phyloP scores from a whole-genome alignment of 1,139 yeast genomes.

The Taphrina confusa region DNA sequence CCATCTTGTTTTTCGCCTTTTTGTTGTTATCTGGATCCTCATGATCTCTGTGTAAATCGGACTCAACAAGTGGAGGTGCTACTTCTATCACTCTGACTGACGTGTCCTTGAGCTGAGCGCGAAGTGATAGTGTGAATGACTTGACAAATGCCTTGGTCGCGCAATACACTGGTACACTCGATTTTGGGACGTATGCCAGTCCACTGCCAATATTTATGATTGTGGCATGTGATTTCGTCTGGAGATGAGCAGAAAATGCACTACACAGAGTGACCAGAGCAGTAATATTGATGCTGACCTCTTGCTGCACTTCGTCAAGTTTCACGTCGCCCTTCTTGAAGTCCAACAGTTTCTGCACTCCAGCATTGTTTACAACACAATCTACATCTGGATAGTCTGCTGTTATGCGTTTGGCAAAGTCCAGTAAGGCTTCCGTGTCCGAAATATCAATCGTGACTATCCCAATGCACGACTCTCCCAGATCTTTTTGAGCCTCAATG shows the following conservation, averaged over 20 bases:
- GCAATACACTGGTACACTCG: conserved; percentile 3
- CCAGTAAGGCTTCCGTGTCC: background rate
- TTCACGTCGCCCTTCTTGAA: conserved; percentile 14
- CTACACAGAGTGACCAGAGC: conserved; percentile 11
- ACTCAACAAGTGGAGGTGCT: conserved; percentile 21
- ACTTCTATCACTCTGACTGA: conserved; percentile 5
- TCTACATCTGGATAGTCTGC: conserved; percentile 28
- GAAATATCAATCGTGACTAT: conserved; percentile 11
- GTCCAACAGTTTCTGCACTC: conserved; percentile 20
- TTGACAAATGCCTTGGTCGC: conserved; percentile 21
- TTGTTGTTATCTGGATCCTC: conserved; percentile 21
- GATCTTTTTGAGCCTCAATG: conserved; percentile 16
- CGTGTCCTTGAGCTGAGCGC: conserved; percentile 27
- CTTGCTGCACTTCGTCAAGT: background rate
- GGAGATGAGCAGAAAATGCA: conserved; percentile 14
- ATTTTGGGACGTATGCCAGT: conserved; percentile 18
- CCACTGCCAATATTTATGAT: conserved; percentile 14
- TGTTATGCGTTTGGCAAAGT: conserved; percentile 1
- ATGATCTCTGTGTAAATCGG: conserved; percentile 17
- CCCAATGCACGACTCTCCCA: conserved; percentile 10
- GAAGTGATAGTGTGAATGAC: conserved; percentile 27
- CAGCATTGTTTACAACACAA: conserved; percentile 26
- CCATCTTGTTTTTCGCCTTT: conserved; percentile 7
- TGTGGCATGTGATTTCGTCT: conserved; percentile 2
- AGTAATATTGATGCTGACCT: conserved; percentile 17